A percentile compares a stretch with the other conserved stretches of the same genome.
Conservation (phyloP, 2,329 filamentous ascomycete species). For the Podosphaera xanthii region DNA sequence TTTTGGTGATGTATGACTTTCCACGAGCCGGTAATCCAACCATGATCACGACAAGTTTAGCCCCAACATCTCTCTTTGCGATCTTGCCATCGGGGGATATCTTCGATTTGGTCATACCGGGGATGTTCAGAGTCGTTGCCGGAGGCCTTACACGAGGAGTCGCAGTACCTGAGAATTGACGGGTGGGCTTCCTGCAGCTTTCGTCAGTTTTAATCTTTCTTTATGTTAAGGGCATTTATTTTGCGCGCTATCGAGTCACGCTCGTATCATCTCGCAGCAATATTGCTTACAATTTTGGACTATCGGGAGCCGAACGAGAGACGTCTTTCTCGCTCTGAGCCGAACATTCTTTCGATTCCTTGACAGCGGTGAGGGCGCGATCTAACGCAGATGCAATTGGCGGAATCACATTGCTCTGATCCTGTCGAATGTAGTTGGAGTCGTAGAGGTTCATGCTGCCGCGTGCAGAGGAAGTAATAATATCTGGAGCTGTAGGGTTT, state of each 20-base stretch:
- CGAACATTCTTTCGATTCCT: no score
- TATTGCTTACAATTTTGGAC: conserved; percentile 15
- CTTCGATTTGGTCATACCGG: conserved; percentile 82
- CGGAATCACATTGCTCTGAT: no score
- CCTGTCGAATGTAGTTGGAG: no score
- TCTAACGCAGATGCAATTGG: no score
- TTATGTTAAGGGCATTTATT: neutral
- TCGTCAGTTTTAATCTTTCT: conserved; percentile 2
- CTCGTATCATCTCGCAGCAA: neutral
- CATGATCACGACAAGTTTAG: conserved; percentile 96
- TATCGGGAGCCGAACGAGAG: conserved; percentile 13
- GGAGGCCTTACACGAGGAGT: conserved; percentile 62
- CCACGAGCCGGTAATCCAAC: conserved; percentile 84
- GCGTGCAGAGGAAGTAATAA: no score
- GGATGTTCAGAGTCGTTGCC: conserved; percentile 89
- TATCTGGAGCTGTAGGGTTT: no score
- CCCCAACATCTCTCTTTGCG: conserved; percentile 76
- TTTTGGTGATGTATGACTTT: conserved; percentile 98
- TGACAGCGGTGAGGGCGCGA: no score
- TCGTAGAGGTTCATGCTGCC: no score
- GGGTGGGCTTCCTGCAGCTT: conserved; percentile 32
- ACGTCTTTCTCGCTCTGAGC: neutral
- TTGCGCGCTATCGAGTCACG: neutral
- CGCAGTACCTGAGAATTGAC: conserved; percentile 51
- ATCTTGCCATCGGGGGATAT: conserved; percentile 92